Base-by-base conservation (phyloP, 192 early-diverging fungal species). In the Cetraspora pellucida region DNA sequence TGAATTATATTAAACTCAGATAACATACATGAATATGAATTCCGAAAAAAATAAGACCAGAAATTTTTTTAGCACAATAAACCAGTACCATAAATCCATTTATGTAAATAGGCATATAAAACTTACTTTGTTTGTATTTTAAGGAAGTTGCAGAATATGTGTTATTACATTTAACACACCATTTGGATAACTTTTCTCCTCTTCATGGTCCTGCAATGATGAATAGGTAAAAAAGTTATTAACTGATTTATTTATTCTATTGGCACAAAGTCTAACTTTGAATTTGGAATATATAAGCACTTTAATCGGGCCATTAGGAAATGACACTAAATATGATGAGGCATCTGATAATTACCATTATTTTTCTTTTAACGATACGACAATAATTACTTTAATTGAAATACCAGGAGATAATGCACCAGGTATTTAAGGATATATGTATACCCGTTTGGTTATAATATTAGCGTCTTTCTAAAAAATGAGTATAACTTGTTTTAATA, bases 321-420 rank as follows among this genome's bases (percentile, higher is more conserved):
- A 67, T 8, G 69, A 83, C n/a, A 80, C 85, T 43, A 78, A 68
- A 28, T 58, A 77, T 8, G 84, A 86, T 43, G 75, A 80, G 10
- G 64, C 84, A 13, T 74, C 77, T 21, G 83, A 87, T 1, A 79
- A 87, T 21, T 88, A 84, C 59, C 85, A 92, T 67, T 92, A 91
- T 67, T 93, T 96, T 82, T 83, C 91, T 11, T 80, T 88, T 68
- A 93, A 95, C 65, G 87, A 93, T 73, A 88, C 86, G 19, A 88
- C 91, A 5, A 78, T 96, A 61, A 82, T 95, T 52, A 90, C 92
- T 1, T 77, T 93, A 50, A 82, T 92, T 43, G 94, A 95, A 78
- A 77, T 91, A 43, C 87, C 87, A 2, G 80, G 81, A 17, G 76
- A 52, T 19, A 85, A 77, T 27, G 77, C 77, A 30, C 70, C 81